Evolutionary conservation across 2,329 filamentous ascomycete genomes (phyloP).

Genomic region (Fusarium solani-melongenae): DNA sequence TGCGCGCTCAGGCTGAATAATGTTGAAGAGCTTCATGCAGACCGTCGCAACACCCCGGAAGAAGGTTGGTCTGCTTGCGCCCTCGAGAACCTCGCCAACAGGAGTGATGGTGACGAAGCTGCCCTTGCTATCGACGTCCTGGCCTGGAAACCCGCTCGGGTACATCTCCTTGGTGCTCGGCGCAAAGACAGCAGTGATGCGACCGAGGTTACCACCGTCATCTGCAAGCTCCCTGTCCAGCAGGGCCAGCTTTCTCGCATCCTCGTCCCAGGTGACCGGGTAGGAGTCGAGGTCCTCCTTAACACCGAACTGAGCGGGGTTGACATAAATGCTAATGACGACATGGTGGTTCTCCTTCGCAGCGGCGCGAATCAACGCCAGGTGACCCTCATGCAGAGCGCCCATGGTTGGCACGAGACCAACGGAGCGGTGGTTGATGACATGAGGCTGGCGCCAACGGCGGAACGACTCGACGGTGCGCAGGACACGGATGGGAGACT

Average conservation of each 20-base stretch:
- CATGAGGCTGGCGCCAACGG: constrained; percentile 73
- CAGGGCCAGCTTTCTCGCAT: constrained; percentile 73
- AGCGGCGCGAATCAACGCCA: constrained; percentile 85
- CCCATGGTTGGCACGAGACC: constrained; percentile 98
- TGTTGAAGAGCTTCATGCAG: constrained; percentile 79
- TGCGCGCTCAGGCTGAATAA: constrained; percentile 71
- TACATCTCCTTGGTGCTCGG: constrained; percentile 89
- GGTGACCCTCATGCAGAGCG: constrained; percentile 91
- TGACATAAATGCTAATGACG: constrained; percentile 93
- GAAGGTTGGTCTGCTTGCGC: constrained; percentile 88
- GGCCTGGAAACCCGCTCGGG: constrained; percentile 79
- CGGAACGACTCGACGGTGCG: constrained; percentile 80
- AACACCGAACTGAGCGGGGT: constrained; percentile 94
- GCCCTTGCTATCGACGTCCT: constrained; percentile 79
- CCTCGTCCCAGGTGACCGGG: constrained; percentile 87
- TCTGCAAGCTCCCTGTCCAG: constrained; percentile 80
- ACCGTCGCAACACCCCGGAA: constrained; percentile 97
- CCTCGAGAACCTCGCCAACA: constrained; percentile 83
- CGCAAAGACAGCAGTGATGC: constrained; percentile 85
- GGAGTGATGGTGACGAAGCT: constrained; percentile 94
- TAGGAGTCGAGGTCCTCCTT: constrained; percentile 90
- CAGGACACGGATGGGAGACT: constrained; percentile 75
- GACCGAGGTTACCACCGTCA: constrained; percentile 69
- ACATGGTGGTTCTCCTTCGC: constrained; percentile 87
- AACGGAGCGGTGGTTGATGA: constrained; percentile 75